phyloP scores from a whole-genome alignment of 208 protist species.

The Trichomonas tenax region DNA sequence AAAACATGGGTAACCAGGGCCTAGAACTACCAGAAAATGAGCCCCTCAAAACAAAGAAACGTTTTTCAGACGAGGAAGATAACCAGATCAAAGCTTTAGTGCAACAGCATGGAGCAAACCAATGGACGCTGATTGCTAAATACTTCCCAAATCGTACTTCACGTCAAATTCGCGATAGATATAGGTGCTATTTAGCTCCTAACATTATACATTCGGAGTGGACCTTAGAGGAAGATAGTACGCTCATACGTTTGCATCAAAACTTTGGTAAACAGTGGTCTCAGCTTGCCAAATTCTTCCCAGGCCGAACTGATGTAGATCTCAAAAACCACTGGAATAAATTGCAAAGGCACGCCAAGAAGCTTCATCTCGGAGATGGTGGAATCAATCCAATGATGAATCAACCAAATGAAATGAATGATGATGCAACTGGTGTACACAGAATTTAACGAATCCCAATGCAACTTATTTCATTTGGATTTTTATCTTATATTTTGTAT shows the following conservation, averaged over 20 bases:
- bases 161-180: neutral
- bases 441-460: no score
- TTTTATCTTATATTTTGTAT: no score
- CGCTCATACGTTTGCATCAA: neutral
- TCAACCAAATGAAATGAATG: no score
- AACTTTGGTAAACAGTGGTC: neutral
- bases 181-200: neutral
- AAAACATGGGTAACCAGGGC: no score
- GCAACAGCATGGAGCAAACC: neutral
- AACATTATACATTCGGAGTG: neutral
- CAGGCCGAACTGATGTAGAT: neutral
- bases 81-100: neutral
- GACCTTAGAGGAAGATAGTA: neutral
- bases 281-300: neutral
- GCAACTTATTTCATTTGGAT: no score
- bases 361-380: neutral
- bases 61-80: neutral
- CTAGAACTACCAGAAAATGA: no score
- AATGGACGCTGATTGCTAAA: neutral
- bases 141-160: neutral
- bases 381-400: no score
- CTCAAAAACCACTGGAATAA: conserved; percentile 16
- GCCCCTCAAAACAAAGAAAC: no score
- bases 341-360: neutral
- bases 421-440: no score